A percentile compares a stretch with the other conserved stretches of the same genome.
Conservation (phyloP, 768 basidiomycete species). For the Hirschioporus abietinus region DNA sequence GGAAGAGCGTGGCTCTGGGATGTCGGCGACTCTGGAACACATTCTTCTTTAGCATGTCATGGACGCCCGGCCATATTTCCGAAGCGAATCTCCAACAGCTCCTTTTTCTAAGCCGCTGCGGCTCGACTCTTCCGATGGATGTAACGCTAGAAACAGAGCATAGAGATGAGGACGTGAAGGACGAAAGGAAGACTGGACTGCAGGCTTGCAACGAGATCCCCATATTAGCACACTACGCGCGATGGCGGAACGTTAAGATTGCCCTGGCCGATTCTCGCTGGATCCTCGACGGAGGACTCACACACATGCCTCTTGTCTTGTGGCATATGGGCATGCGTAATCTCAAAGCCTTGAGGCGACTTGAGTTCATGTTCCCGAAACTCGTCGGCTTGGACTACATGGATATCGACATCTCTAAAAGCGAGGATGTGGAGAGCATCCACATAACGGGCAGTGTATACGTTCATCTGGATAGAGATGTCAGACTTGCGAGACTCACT, state of each 20-base stretch:
- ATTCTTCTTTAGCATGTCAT: no score
- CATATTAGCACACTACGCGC: no score
- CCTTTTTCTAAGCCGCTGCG: no score
- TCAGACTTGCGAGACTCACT: neutral
- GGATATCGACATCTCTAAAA: neutral
- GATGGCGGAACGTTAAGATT: neutral
- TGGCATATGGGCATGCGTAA: neutral
- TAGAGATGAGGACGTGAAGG: no score
- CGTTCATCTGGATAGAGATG: neutral
- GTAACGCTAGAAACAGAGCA: no score
- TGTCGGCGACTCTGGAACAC: neutral
- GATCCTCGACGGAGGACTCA: neutral
- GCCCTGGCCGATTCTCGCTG: neutral
- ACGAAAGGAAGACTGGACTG: no score
- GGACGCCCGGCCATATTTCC: no score
- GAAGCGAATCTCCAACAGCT: no score
- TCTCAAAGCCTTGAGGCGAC: neutral
- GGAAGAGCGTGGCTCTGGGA: neutral
- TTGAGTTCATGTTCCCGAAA: neutral
- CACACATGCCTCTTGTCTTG: neutral
- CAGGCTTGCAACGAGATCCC: no score
- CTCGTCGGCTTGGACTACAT: neutral
- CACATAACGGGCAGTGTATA: neutral
- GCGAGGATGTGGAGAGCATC: neutral
- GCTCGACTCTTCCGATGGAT: no score